Base-by-base conservation (phyloP, 2,329 filamentous ascomycete genomes). In the Aspergillus luchuensis region DNA sequence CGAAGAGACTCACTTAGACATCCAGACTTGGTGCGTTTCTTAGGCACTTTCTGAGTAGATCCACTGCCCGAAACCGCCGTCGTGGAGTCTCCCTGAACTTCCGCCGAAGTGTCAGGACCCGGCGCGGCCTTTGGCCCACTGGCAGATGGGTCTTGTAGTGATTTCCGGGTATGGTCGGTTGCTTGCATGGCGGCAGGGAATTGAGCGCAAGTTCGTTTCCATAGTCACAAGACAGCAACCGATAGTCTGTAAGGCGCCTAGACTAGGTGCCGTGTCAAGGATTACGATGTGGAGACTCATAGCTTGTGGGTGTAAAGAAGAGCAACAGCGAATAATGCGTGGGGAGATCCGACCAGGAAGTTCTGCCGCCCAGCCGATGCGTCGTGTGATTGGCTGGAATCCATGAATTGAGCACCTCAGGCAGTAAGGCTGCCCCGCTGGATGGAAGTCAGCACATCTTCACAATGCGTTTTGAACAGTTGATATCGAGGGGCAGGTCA, bases 11-110 rank as follows among this genome's bases (percentile, higher is more conserved):
- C 84, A 92, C 90, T 97, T 62, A 97, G 79, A 74, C 93, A 97
- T 13, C 93, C 93, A 2, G 93, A 97, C 79, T 97, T 97, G 55
- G 93, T 97, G 69, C 93, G 84, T 74, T 89, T 91, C 68, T 86
- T 85, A 21, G 81, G 75, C 21, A 55, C 61, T 61, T 69, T 74
- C 48, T 69, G 68, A 19, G 63, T 45, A 41, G 64, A 58, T 15
- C 66, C 57, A 56, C 67, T 67, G 49, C 66, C 69, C 10, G 58
- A 41, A 19, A 52, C 65, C 33, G 62, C 57, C 54, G 68, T 66
- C 7, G 28, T 59, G 28, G 50, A 38, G n/a, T 21, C 59, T 52
- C 25, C 38, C 45, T 59, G 41, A 17, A 41, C 47, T 33, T 15
- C 53, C 7, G 30, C 38, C 53, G 49, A 23, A 33, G 23, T 7